Evolutionary conservation across 768 basidiomycete species (phyloP).

Genomic region (Mrakia hoshinonis): DNA sequence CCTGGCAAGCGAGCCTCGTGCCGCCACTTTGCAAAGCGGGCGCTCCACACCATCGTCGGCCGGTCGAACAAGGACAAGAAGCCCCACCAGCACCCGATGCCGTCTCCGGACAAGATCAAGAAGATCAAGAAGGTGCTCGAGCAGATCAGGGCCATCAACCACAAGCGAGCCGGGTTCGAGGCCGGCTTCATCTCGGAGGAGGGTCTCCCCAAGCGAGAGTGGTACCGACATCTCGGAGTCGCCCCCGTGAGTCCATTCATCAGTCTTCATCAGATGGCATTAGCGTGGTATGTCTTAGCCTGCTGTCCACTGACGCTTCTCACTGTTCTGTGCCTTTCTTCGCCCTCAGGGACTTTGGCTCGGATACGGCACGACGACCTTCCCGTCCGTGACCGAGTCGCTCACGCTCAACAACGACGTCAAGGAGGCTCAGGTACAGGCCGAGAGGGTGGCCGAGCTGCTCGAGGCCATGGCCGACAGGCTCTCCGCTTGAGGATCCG

Average conservation of each 20-base stretch:
- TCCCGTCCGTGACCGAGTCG: slow-evolving; percentile 71
- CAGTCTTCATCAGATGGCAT: no score
- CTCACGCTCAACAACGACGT: slow-evolving; percentile 60
- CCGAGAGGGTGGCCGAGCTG: slow-evolving; percentile 49
- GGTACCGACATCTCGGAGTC: no score
- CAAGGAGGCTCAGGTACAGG: slow-evolving; percentile 56
- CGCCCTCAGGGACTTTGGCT: slow-evolving; percentile 44
- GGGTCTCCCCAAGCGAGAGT: slow-evolving; percentile 64
- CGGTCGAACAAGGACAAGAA: not conserved
- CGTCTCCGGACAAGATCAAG: slow-evolving; percentile 32
- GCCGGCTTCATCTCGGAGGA: slow-evolving; percentile 59
- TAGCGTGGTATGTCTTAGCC: no score
- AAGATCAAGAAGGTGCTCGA: slow-evolving; percentile 37
- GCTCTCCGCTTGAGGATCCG: slow-evolving; percentile 8
- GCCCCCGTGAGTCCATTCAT: no score
- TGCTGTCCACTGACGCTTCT: no score
- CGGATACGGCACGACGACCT: slow-evolving; percentile 69
- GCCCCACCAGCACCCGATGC: not conserved
- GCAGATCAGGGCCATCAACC: slow-evolving; percentile 38
- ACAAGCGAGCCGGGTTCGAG: slow-evolving; percentile 38
- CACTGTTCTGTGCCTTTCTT: no score
- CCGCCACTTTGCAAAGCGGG: not conserved
- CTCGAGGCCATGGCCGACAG: slow-evolving; percentile 49
- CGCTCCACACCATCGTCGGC: not conserved
- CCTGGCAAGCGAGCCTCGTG: not conserved